Evolutionary conservation across 108 stramenopile genomes (phyloP).

Genomic region (Fragilariopsis cylindrus): DNA sequence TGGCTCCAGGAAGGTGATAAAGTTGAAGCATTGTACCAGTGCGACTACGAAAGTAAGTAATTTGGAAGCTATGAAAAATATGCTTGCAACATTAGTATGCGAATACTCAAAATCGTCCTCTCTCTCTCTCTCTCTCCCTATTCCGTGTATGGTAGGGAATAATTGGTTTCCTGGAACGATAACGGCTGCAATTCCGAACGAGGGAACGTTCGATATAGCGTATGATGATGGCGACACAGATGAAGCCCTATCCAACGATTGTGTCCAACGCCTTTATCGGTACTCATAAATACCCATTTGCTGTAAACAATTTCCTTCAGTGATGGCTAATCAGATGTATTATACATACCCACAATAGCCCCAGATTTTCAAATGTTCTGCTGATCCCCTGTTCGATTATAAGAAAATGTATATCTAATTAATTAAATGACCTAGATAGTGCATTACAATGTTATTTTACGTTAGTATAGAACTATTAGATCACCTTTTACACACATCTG

Average conservation of each 20-base stretch:
- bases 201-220: constrained; percentile 30
- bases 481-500: too few species aligned
- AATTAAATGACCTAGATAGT: too few species aligned
- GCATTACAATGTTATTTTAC: too few species aligned
- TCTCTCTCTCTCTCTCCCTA: neutral
- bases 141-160: neutral
- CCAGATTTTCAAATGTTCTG: too few species aligned
- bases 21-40: constrained; percentile 42
- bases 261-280: neutral
- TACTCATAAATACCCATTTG: neutral
- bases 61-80: neutral
- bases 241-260: neutral
- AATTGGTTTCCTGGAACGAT: constrained; percentile 45
- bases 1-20: constrained; percentile 49
- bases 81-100: neutral
- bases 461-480: too few species aligned
- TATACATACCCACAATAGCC: too few species aligned
- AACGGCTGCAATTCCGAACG: constrained; percentile 21
- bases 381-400: too few species aligned
- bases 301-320: too few species aligned
- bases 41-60: constrained; percentile 41
- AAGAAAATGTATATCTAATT: too few species aligned
- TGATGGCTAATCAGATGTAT: too few species aligned
- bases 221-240: constrained; percentile 52
- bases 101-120: neutral